phyloP scores from a whole-genome alignment of 106 monocot species.

The Triglochin maritima region DNA sequence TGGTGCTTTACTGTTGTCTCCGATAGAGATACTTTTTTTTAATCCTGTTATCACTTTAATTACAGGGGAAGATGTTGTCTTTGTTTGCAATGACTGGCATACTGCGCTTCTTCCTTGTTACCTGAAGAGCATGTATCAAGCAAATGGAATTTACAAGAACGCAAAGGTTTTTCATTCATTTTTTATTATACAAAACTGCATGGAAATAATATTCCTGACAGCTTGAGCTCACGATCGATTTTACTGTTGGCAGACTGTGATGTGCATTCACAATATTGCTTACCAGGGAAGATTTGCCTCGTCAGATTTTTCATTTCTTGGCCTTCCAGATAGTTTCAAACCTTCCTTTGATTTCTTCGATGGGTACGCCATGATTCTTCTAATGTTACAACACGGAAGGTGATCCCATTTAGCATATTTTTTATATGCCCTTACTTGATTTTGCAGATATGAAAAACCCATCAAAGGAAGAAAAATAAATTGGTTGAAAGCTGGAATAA shows the following conservation, averaged over 20 bases:
- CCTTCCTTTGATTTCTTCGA: conserved; percentile 83
- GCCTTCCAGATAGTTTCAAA: conserved; percentile 64
- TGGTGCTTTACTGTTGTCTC: background rate
- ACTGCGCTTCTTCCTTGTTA: conserved; percentile 69
- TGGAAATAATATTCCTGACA: background rate
- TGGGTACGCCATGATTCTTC: conserved; percentile 33
- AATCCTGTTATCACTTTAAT: background rate
- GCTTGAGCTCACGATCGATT: background rate
- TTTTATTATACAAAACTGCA: too few species aligned
- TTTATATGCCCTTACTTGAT: background rate
- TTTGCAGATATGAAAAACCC: conserved; percentile 63
- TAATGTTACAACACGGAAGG: background rate
- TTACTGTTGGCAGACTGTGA: conserved; percentile 40
- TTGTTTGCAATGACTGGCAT: conserved; percentile 94
- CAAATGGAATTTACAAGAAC: conserved; percentile 60
- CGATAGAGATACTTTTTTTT: background rate
- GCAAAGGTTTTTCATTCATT: conserved; percentile 40
- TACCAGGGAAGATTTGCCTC: conserved; percentile 84
- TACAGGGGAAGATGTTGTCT: conserved; percentile 85
- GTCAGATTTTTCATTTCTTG: conserved; percentile 53
- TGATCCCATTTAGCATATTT: background rate
- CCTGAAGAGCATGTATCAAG: conserved; percentile 62
- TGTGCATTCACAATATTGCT: conserved; percentile 92
- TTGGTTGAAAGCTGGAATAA: conserved; percentile 88
- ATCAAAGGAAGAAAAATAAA: conserved; percentile 92